These are phyloP conservation scores for Ceratocystis albifundus DNA, from an alignment of 2,329 filamentous ascomycete species.

Conservation along the genomic window DNA sequence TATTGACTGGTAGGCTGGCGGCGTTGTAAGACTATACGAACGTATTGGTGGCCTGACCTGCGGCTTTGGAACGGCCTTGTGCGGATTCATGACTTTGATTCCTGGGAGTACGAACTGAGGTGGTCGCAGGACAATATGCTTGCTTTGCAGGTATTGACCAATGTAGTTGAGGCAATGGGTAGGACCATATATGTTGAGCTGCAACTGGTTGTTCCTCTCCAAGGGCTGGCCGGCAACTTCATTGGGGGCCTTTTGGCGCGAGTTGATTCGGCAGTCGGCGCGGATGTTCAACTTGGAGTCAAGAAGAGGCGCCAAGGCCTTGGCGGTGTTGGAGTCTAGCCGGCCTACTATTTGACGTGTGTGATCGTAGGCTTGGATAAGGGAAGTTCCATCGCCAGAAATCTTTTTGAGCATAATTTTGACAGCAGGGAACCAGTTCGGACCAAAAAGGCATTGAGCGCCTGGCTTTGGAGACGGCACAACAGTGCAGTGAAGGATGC, in stretches of 20 bases:
- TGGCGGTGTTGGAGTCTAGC: constrained; percentile 57
- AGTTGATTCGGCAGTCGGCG: constrained; percentile 58
- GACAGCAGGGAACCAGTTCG: constrained; percentile 57
- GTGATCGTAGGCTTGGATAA: constrained; percentile 64
- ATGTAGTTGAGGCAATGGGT: constrained; percentile 52
- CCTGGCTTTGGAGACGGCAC: constrained; percentile 60
- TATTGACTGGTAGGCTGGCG: constrained; percentile 24
- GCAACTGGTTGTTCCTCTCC: constrained; percentile 51
- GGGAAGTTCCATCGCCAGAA: constrained; percentile 42
- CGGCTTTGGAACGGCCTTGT: constrained; percentile 35
- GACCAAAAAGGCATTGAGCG: constrained; percentile 45
- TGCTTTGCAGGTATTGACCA: constrained; percentile 35
- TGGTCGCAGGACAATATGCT: constrained; percentile 53
- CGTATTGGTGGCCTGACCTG: constrained; percentile 31
- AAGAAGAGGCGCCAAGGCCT: constrained; percentile 59
- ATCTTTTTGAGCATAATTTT: constrained; percentile 57
- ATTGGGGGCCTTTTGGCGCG: constrained; percentile 49
- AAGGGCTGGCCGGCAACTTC: constrained; percentile 53
- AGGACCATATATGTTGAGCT: constrained; percentile 70
- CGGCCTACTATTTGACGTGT: constrained; percentile 60
- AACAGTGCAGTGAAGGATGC: constrained; percentile 52
- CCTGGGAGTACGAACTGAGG: constrained; percentile 56
- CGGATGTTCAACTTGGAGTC: constrained; percentile 57
- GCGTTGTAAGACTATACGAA: constrained; percentile 27
- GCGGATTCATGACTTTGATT: constrained; percentile 65